phyloP scores from a whole-genome alignment of 176 grass and related monocot genomes.

The Tillandsia leiboldiana region DNA sequence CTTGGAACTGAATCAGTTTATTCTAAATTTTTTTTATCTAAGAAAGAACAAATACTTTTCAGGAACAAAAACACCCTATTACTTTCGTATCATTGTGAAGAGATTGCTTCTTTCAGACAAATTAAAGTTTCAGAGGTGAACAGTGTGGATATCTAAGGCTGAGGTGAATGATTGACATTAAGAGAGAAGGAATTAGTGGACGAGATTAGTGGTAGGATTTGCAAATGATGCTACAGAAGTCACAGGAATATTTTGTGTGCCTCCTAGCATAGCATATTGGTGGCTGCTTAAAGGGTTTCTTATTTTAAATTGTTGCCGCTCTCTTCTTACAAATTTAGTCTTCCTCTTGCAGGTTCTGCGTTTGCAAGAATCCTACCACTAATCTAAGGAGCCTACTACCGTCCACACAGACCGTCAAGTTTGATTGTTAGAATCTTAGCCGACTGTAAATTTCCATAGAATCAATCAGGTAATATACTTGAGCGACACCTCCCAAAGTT shows the following conservation, averaged over 20 bases:
- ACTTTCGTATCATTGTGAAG: not conserved
- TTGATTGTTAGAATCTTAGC: not conserved
- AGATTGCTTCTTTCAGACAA: not conserved
- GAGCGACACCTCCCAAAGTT: not conserved
- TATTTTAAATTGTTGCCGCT: not conserved
- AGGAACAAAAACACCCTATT: not conserved
- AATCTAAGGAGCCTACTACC: not conserved
- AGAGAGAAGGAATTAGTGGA: not conserved
- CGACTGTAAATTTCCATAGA: not conserved
- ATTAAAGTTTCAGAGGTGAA: not conserved
- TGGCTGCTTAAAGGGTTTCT: not conserved
- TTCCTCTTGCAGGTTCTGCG: slow-evolving; percentile 64
- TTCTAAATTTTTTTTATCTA: too few relatives aligned
- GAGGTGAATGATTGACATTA: not conserved
- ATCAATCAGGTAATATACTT: not conserved
- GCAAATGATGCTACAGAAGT: too few relatives aligned
- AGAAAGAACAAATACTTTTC: too few relatives aligned
- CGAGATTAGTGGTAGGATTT: too few relatives aligned
- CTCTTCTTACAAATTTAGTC: slow-evolving; percentile 2
- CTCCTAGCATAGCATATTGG: not conserved
- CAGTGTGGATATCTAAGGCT: not conserved
- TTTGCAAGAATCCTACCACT: slow-evolving; percentile 60
- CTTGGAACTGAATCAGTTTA: too few relatives aligned
- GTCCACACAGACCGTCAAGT: not conserved
- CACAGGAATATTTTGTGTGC: not conserved